A percentile compares a stretch with the other conserved stretches of the same genome.
phyloP scores from a whole-genome alignment of 2,329 filamentous ascomycete genomes.

The Penicillium expansum region DNA sequence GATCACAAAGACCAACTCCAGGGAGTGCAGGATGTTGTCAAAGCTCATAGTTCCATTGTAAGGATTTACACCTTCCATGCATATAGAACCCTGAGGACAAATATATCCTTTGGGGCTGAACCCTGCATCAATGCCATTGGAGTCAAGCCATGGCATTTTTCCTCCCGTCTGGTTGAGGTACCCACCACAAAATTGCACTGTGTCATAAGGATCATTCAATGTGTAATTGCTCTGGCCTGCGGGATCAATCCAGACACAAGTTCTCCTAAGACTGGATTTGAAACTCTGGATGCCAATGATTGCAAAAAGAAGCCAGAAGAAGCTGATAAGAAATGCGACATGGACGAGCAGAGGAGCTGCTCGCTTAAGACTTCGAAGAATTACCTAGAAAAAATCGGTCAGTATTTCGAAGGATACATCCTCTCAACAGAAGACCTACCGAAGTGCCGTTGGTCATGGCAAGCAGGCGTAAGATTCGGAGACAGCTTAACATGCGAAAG shows the following conservation, averaged over 20 bases:
- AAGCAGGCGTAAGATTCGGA: constrained; percentile 87
- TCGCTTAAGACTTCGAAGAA: constrained; percentile 91
- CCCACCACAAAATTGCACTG: constrained; percentile 81
- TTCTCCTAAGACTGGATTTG: constrained; percentile 74
- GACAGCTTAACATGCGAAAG: constrained; percentile 93
- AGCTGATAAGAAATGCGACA: constrained; percentile 88
- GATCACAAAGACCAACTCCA: constrained; percentile 94
- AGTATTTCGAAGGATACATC: not conserved
- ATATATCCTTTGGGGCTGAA: constrained; percentile 73
- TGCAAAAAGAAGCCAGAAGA: constrained; percentile 97
- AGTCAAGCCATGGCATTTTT: constrained; percentile 67
- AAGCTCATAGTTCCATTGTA: constrained; percentile 86
- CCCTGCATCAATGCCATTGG: constrained; percentile 50
- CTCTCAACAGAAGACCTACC: constrained; percentile 51
- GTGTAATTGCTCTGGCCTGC: constrained; percentile 40
- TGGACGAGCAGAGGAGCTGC: constrained; percentile 87
- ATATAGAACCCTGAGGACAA: constrained; percentile 79
- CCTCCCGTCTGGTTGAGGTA: constrained; percentile 61
- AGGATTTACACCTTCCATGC: constrained; percentile 75
- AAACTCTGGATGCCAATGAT: constrained; percentile 97
- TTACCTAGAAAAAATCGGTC: constrained; percentile 60
- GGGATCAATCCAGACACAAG: constrained; percentile 75
- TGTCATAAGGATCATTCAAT: constrained; percentile 54
- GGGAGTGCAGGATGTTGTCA: constrained; percentile 86
- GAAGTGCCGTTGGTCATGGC: constrained; percentile 91